phyloP scores from a whole-genome alignment of 176 grass and related monocot genomes.

The Carex parvula region DNA sequence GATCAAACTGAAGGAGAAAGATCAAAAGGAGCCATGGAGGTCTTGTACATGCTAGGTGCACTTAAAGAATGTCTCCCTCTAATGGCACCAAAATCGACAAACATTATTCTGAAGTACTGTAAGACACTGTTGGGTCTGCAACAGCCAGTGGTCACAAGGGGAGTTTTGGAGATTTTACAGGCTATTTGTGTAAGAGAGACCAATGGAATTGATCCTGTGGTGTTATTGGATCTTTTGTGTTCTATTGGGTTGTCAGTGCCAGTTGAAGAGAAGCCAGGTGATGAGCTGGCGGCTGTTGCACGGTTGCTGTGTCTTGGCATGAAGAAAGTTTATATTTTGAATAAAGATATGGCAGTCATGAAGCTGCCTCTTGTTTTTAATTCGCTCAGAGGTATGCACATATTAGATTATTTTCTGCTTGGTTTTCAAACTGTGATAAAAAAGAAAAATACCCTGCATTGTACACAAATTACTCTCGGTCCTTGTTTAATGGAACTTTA shows the following conservation, averaged over 20 bases:
- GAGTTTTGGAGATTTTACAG: conserved; percentile 72
- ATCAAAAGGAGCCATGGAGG: conserved; percentile 64
- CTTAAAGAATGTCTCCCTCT: conserved; percentile 69
- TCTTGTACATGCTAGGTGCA: conserved; percentile 65
- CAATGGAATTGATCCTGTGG: conserved; percentile 48
- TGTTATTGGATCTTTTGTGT: conserved; percentile 71
- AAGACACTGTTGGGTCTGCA: conserved; percentile 56
- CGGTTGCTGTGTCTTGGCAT: conserved; percentile 56
- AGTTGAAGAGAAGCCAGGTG: conserved; percentile 63
- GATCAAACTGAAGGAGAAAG: conserved; percentile 38
- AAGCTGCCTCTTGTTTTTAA: conserved; percentile 75
- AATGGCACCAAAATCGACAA: conserved; percentile 67
- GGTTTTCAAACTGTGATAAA: conserved; percentile 1
- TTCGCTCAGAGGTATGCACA: conserved; percentile 71
- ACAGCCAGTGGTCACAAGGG: conserved; percentile 60
- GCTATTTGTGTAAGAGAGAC: conserved; percentile 51
- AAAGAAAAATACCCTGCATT: background rate
- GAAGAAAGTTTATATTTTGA: conserved; percentile 62
- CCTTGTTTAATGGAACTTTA: background rate
- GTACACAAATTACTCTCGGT: too few relatives aligned
- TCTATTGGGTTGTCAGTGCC: conserved; percentile 50
- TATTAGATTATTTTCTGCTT: conserved; percentile 17
- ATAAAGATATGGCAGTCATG: conserved; percentile 52
- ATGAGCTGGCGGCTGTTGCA: conserved; percentile 74
- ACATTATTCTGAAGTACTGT: conserved; percentile 70